Evolutionary conservation across 352 stramenopile genomes (phyloP).

Genomic region (Globisporangium parvum): DNA sequence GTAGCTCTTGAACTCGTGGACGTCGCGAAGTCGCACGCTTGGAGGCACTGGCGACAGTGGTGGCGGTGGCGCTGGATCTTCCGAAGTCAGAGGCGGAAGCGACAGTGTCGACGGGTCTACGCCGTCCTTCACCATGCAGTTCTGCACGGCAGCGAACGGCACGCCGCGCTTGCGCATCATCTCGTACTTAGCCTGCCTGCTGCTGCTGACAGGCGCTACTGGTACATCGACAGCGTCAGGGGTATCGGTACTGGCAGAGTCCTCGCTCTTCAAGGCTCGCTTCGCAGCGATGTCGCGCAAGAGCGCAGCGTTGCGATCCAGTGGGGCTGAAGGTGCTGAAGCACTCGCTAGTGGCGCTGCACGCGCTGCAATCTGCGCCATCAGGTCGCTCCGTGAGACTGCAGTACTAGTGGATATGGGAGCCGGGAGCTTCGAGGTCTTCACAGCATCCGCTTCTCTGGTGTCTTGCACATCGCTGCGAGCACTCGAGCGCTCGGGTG

Average conservation of each 20-base stretch:
- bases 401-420: background rate
- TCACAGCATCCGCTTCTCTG: too few relatives aligned
- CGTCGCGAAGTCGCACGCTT: slow-evolving; percentile 39
- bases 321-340: background rate
- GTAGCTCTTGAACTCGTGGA: slow-evolving; percentile 78
- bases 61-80: background rate
- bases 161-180: slow-evolving; percentile 66
- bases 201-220: background rate
- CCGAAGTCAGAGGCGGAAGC: slow-evolving; percentile 5
- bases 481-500: background rate
- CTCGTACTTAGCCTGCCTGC: slow-evolving; percentile 32
- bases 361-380: slow-evolving; percentile 1
- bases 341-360: background rate
- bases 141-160: slow-evolving; percentile 63
- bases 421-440: background rate
- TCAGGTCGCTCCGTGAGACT: background rate
- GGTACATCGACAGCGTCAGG: background rate
- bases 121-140: slow-evolving; percentile 66
- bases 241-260: background rate
- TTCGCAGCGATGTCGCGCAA: slow-evolving; percentile 4
- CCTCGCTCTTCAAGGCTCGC: background rate
- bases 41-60: too few relatives aligned
- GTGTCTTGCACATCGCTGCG: background rate
- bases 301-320: slow-evolving; percentile 8
- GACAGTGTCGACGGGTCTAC: slow-evolving; percentile 36